Conservation (phyloP, 345 rosid species). For the Salix udensis region DNA sequence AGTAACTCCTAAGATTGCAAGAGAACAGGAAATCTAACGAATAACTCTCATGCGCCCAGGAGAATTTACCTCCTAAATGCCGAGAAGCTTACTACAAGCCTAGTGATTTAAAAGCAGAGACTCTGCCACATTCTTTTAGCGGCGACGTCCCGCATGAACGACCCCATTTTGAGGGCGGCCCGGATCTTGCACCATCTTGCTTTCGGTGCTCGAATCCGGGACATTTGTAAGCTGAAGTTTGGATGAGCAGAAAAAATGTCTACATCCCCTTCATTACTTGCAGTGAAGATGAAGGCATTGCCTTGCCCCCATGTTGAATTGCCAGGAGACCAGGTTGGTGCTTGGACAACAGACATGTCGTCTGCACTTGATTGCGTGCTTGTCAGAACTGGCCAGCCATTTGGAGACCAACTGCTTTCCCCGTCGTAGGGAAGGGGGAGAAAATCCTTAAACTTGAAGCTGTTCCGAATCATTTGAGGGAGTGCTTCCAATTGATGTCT, state of each 20-base stretch:
- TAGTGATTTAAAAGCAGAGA: slow-evolving; percentile 16
- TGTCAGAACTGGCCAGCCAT: slow-evolving; percentile 10
- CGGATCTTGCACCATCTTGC: slow-evolving; percentile 71
- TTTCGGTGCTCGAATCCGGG: slow-evolving; percentile 31
- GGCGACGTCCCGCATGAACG: slow-evolving; percentile 29
- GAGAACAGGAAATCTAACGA: not conserved
- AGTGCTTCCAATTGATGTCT: slow-evolving; percentile 8
- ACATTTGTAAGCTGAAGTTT: slow-evolving; percentile 18
- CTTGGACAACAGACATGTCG: slow-evolving; percentile 19
- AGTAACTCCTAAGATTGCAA: not conserved
- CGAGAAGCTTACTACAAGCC: slow-evolving; percentile 20
- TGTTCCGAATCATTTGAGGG: slow-evolving; percentile 23
- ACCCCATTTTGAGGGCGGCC: slow-evolving; percentile 46
- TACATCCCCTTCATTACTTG: slow-evolving; percentile 28
- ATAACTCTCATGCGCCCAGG: slow-evolving; percentile 6
- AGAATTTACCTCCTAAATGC: slow-evolving; percentile 9
- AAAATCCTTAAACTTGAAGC: slow-evolving; percentile 20
- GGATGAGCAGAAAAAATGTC: slow-evolving; percentile 23
- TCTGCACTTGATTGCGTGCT: not conserved
- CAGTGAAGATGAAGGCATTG: slow-evolving; percentile 8
- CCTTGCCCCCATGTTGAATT: slow-evolving; percentile 29
- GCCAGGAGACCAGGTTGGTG: slow-evolving; percentile 38
- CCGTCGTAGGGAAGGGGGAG: slow-evolving; percentile 1
- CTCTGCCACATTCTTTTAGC: slow-evolving; percentile 27
- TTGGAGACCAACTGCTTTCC: slow-evolving; percentile 17